Conservation (phyloP, 163 green algal species). For the Chlorella variabilis region DNA sequence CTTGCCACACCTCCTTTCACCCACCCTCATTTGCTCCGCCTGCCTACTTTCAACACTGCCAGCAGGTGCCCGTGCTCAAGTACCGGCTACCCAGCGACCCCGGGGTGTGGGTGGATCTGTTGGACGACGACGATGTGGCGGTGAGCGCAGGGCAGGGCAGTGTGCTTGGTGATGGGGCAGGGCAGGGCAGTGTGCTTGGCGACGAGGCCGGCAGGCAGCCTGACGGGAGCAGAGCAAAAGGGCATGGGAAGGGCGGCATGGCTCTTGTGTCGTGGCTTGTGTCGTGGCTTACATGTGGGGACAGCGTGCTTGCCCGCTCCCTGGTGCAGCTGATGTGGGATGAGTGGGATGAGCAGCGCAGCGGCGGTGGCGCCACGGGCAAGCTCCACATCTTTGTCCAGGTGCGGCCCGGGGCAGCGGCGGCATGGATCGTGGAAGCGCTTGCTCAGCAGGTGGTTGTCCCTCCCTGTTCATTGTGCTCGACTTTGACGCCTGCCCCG, state of each 20-base stretch:
- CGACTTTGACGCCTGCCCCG: not conserved
- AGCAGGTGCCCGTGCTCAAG: constrained; percentile 56
- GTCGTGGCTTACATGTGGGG: too few relatives aligned
- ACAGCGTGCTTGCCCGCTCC: not conserved
- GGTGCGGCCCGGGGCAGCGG: not conserved
- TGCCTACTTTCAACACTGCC: too few relatives aligned
- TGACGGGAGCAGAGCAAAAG: too few relatives aligned
- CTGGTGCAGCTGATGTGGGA: constrained; percentile 73
- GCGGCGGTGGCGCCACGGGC: not conserved
- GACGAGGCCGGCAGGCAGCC: too few relatives aligned
- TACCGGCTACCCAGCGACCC: constrained; percentile 75
- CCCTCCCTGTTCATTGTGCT: too few relatives aligned
- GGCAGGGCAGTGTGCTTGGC: too few relatives aligned
- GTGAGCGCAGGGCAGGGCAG: not conserved
- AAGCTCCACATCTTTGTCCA: constrained; percentile 73
- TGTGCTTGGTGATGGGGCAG: not conserved
- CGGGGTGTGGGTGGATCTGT: constrained; percentile 69
- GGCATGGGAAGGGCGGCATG: too few relatives aligned
- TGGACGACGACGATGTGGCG: constrained; percentile 76
- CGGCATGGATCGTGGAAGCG: not conserved
- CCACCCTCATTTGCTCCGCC: too few relatives aligned
- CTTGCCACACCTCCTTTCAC: too few relatives aligned
- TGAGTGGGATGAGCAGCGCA: constrained; percentile 52
- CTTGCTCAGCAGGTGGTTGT: not conserved
- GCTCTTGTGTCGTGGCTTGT: too few relatives aligned